Evolutionary conservation across 2,329 filamentous ascomycete genomes (phyloP).

Genomic region (Graphium sp.): DNA sequence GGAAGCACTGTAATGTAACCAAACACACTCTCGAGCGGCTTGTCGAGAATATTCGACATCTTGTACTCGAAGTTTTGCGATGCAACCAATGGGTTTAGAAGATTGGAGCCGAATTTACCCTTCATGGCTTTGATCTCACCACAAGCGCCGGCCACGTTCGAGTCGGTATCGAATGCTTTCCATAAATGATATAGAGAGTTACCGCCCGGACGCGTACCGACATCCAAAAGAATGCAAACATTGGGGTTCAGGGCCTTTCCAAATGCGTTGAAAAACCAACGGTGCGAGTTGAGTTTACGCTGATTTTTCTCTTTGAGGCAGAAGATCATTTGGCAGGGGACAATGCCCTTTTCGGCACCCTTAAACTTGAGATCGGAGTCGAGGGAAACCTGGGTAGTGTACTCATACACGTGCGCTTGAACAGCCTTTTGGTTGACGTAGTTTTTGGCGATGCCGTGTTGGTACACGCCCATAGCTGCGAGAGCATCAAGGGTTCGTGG

Average conservation of each 20-base stretch:
- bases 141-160: constrained; percentile 89
- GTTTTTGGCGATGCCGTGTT: constrained; percentile 97
- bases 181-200: constrained; percentile 94
- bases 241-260: constrained; percentile 86
- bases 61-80: constrained; percentile 99
- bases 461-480: constrained; percentile 94
- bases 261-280: constrained; percentile 99
- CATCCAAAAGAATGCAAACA: constrained; percentile 90
- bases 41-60: constrained; percentile 98
- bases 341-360: constrained; percentile 95
- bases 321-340: constrained; percentile 96
- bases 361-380: constrained; percentile 97
- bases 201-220: constrained; percentile 77
- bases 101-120: constrained; percentile 63
- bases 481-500: constrained; percentile 84
- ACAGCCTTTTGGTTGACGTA: constrained; percentile 92
- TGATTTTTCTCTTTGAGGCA: constrained; percentile 96
- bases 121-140: constrained; percentile 98
- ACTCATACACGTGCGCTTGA: constrained; percentile 94
- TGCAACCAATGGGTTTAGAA: constrained; percentile 87
- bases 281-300: constrained; percentile 95
- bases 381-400: constrained; percentile 93
- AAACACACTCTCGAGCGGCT: constrained; percentile 91
- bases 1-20: constrained; percentile 96
- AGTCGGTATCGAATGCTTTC: constrained; percentile 98